Evolutionary conservation across 768 basidiomycete genomes (phyloP).

Genomic region (Hydnum rufescens): DNA sequence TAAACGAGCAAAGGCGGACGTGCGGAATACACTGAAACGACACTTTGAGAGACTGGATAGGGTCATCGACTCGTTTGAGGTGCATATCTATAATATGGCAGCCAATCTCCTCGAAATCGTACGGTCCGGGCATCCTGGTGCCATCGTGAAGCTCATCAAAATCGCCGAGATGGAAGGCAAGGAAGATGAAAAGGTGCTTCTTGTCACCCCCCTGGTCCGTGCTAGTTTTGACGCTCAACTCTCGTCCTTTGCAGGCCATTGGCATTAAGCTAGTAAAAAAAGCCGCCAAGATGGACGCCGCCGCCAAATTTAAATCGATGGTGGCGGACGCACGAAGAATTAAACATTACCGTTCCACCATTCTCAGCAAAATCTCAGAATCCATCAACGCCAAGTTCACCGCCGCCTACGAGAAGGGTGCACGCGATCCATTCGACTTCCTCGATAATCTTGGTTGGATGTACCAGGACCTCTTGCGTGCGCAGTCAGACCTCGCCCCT

Average conservation of each 20-base stretch:
- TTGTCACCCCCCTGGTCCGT: not conserved
- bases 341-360: conserved; percentile 88
- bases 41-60: conserved; percentile 76
- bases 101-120: conserved; percentile 61
- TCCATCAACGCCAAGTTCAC: conserved; percentile 59
- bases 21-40: conserved; percentile 44
- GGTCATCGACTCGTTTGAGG: conserved; percentile 66
- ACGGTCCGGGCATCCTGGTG: conserved; percentile 56
- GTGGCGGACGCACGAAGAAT: conserved; percentile 81
- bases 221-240: not conserved
- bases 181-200: conserved; percentile 77
- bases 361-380: conserved; percentile 58
- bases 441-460: conserved; percentile 67
- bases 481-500: conserved; percentile 72
- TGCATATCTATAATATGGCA: conserved; percentile 60
- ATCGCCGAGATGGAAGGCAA: conserved; percentile 83
- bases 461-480: conserved; percentile 85
- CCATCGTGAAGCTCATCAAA: conserved; percentile 84
- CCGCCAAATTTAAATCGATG: conserved; percentile 83
- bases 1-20: conserved; percentile 52
- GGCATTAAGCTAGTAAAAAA: conserved; percentile 90
- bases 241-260: conserved; percentile 41
- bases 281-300: conserved; percentile 78
- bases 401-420: conserved; percentile 35
- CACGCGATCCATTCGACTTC: conserved; percentile 49